Conservation (phyloP, 2,329 filamentous ascomycete species). For the Ceratocystis variospora region DNA sequence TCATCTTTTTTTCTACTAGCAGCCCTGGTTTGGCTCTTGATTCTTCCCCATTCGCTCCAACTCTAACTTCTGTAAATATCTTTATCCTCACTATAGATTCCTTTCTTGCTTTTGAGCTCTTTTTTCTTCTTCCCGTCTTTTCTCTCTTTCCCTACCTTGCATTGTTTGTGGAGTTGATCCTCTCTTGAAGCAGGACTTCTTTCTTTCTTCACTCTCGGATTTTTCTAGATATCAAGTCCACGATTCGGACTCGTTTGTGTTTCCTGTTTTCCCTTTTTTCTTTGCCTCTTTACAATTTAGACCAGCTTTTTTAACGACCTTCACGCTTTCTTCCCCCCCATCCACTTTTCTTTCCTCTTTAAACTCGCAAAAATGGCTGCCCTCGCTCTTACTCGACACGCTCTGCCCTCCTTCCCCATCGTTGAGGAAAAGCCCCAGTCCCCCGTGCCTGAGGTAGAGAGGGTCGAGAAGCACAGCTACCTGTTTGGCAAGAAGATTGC, state of each 20-base stretch:
- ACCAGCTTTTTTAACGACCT: background rate
- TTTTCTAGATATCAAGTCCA: slow-evolving; percentile 2
- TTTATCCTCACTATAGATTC: background rate
- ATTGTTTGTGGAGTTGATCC: slow-evolving; percentile 1
- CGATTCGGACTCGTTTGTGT: background rate
- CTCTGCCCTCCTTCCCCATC: background rate
- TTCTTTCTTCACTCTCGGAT: background rate
- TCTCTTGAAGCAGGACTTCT: slow-evolving; percentile 1
- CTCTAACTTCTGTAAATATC: background rate
- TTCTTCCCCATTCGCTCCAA: slow-evolving; percentile 2
- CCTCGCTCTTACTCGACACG: slow-evolving; percentile 1
- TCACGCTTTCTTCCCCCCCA: background rate
- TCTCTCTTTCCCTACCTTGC: background rate
- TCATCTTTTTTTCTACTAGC: background rate
- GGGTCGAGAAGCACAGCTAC: slow-evolving; percentile 31
- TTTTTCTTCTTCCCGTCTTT: background rate
- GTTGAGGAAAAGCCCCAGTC: background rate
- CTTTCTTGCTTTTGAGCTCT: background rate
- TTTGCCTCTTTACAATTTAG: background rate
- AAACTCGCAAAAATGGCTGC: slow-evolving; percentile 7
- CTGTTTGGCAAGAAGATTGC: slow-evolving; percentile 45
- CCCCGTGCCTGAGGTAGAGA: slow-evolving; percentile 8
- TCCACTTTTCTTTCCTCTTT: background rate
- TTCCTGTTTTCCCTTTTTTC: background rate
- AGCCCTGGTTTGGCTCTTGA: slow-evolving; percentile 3